Evolutionary conservation across 169 alveolate genomes (phyloP), one percentile per base, ranked within the genome.

Genomic region (Plasmodium vivax): DNA sequence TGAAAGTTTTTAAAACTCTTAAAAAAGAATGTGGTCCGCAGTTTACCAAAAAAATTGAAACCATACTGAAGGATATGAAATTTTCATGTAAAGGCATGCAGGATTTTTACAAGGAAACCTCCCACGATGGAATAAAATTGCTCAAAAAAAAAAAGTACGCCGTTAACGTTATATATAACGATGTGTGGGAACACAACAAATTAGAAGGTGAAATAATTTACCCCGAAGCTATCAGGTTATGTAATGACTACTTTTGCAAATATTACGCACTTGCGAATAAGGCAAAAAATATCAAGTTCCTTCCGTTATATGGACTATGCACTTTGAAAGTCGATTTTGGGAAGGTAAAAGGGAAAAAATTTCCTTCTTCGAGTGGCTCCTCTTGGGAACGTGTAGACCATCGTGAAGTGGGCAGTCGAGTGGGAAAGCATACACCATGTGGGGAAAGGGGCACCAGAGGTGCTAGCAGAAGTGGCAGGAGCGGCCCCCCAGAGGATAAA

Each of bases 1-100:
- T 88, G 36, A 77, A 88, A 88, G 81, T 88, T 47, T 88, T 80
- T 88, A 88, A 88, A 80, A 88, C 90, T 38, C 83, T 88, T 30
- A 88, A 88, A 88, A 88, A 77, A 88, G 94, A 88, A 88, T 88
- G 94, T 88, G 94, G 94, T 27, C 62, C 88, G n/a, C 94, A 88
- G 62, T 88, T 88, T 88, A 88, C 94, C 23, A 88, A 88, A 77
- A 88, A 88, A 80, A 88, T 88, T 38, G 94, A 88, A 88, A 88
- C 80, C n/a, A 88, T 88, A 62, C 23, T 88, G 58, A 88, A 79
- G 34, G 94, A 88, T 88, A 80, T 88, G 88, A 88, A 80, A 81
- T 19, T 56, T 80, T 79, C 94, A 80, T 47, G 90, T 34, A 88
- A 80, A 88, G 43, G 56, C n/a, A 41, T 80, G 43, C 71, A 74